Conservation (phyloP, 2,329 filamentous ascomycete genomes). For the Colletotrichum incanum region DNA sequence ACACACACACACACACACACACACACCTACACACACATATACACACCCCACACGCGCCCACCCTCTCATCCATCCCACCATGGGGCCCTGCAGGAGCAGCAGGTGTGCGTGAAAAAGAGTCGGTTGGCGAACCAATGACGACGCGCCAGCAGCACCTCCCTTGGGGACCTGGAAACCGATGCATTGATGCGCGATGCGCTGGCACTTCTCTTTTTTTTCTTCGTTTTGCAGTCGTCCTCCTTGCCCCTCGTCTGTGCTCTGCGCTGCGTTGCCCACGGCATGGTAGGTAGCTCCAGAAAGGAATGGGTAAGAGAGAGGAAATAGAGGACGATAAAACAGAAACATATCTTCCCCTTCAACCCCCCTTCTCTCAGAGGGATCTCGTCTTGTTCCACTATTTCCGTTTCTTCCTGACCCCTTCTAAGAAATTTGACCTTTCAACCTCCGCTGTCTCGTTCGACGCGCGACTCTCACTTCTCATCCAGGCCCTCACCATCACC, state of each 20-base stretch:
- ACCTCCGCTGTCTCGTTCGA: not conserved
- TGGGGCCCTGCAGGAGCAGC: slow-evolving; percentile 16
- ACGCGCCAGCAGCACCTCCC: slow-evolving; percentile 19
- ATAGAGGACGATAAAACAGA: slow-evolving; percentile 7
- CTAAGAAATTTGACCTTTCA: not conserved
- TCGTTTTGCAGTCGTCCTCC: not conserved
- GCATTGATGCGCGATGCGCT: slow-evolving; percentile 46
- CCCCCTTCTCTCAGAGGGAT: not conserved
- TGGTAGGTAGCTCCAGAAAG: slow-evolving; percentile 22
- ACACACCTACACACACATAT: not conserved
- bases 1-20: not conserved
- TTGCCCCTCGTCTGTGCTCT: slow-evolving; percentile 51
- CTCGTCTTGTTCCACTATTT: not conserved
- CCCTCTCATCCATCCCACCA: slow-evolving; percentile 4
- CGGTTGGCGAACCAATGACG: slow-evolving; percentile 39
- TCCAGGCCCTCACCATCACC: not conserved
- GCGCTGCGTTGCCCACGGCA: slow-evolving; percentile 52
- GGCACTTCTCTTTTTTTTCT: slow-evolving; percentile 38
- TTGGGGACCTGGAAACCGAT: slow-evolving; percentile 15
- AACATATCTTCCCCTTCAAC: slow-evolving; percentile 14
- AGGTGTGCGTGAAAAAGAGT: slow-evolving; percentile 26
- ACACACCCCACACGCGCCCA: not conserved
- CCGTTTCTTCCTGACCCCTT: not conserved
- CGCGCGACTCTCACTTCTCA: not conserved
- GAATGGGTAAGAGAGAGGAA: slow-evolving; percentile 23